Evolutionary conservation across 345 rosid genomes (phyloP).

Genomic region (Nasturtium officinale): DNA sequence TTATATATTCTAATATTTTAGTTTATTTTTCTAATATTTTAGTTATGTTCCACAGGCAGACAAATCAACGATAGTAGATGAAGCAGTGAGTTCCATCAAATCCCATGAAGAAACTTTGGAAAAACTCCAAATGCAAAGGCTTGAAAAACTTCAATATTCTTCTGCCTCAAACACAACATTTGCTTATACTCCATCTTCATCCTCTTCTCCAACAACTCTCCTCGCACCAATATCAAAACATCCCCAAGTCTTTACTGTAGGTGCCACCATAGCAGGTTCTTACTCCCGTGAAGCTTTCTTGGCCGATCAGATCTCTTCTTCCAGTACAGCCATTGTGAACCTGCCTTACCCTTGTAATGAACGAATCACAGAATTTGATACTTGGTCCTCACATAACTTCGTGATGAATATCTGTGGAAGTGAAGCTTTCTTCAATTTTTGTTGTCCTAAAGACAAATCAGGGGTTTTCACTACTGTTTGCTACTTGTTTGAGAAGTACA

Average conservation of each 20-base stretch:
- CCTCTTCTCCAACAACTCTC: slow-evolving; percentile 38
- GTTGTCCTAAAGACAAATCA: slow-evolving; percentile 48
- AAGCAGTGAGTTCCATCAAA: slow-evolving; percentile 58
- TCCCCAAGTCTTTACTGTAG: slow-evolving; percentile 17
- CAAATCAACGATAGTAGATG: slow-evolving; percentile 71
- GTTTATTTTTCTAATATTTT: slow-evolving; percentile 15
- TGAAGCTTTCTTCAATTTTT: slow-evolving; percentile 62
- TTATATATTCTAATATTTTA: too few species aligned
- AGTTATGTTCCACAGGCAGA: slow-evolving; percentile 54
- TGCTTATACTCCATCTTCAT: slow-evolving; percentile 43
- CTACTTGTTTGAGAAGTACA: slow-evolving; percentile 61
- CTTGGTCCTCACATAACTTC: slow-evolving; percentile 65
- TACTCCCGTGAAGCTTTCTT: slow-evolving; percentile 53
- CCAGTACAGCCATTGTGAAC: not conserved
- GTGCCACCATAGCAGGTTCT: slow-evolving; percentile 19
- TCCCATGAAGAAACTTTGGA: slow-evolving; percentile 49
- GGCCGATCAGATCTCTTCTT: slow-evolving; percentile 54
- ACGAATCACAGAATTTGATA: slow-evolving; percentile 47
- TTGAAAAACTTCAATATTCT: slow-evolving; percentile 49
- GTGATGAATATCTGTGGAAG: slow-evolving; percentile 62
- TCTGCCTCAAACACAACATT: slow-evolving; percentile 29
- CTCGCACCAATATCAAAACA: slow-evolving; percentile 37
- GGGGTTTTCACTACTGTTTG: slow-evolving; percentile 57
- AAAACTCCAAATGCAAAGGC: slow-evolving; percentile 53
- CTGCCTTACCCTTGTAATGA: slow-evolving; percentile 46